phyloP scores from a whole-genome alignment of 2,329 filamentous ascomycete species.

The Phaeoacremonium minimum region DNA sequence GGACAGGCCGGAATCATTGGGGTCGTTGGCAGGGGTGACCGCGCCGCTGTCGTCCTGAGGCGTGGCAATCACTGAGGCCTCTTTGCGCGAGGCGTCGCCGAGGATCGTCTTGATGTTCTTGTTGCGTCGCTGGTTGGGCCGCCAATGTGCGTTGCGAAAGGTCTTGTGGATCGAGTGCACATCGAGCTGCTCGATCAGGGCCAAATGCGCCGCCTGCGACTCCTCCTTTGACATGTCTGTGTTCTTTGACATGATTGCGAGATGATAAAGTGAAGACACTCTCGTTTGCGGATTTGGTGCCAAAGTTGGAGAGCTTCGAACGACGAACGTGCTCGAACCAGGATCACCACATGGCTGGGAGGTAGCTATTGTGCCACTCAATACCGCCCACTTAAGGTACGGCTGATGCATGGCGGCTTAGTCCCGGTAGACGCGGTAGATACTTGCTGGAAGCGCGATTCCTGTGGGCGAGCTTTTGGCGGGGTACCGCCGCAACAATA shows the following conservation, averaged over 20 bases:
- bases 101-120: constrained; percentile 98
- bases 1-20: constrained; percentile 47
- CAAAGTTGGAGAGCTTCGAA: too few relatives aligned
- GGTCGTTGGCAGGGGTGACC: constrained; percentile 55
- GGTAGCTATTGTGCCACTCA: too few relatives aligned
- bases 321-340: too few relatives aligned
- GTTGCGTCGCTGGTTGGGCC: constrained; percentile 90
- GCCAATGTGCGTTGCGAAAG: constrained; percentile 89
- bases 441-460: too few relatives aligned
- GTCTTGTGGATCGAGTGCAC: constrained; percentile 80
- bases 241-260: constrained; percentile 6
- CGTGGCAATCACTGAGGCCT: constrained; percentile 79
- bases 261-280: constrained; percentile 2
- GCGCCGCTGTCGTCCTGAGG: constrained; percentile 71
- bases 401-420: too few relatives aligned
- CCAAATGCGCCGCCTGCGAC: constrained; percentile 74
- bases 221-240: constrained; percentile 42
- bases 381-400: too few relatives aligned
- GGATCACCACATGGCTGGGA: too few relatives aligned
- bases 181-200: constrained; percentile 86
- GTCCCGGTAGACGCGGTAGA: too few relatives aligned
- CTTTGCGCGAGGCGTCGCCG: constrained; percentile 80
- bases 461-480: too few relatives aligned
- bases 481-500: too few relatives aligned
- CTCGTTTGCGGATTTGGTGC: too few relatives aligned